Conservation (phyloP, 1,284 basidiomycete genomes). For the Kalmanozyma brasiliensis region DNA sequence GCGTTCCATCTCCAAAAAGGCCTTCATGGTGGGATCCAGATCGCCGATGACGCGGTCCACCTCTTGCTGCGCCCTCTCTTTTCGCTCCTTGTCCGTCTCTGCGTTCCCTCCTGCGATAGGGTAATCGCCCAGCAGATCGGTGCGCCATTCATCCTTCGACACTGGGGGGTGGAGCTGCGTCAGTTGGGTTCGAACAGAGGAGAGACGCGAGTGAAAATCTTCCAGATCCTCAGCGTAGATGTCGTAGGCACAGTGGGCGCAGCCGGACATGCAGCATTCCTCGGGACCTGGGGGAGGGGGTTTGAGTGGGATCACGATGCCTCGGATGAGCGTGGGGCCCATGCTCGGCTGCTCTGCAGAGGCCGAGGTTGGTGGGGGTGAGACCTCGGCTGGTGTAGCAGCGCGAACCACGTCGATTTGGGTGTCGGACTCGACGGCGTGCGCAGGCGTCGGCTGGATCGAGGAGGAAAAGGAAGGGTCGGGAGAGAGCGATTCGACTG, state of each 20-base stretch:
- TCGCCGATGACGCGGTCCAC: constrained; percentile 46
- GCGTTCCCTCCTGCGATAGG: constrained; percentile 20
- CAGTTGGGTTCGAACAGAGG: constrained; percentile 73
- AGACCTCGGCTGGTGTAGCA: constrained; percentile 20
- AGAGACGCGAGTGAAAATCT: constrained; percentile 75
- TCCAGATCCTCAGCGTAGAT: constrained; percentile 81
- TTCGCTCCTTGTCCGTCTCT: constrained; percentile 22
- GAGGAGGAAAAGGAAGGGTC: constrained; percentile 65
- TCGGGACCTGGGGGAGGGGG: constrained; percentile 66
- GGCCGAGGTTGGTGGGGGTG: neutral
- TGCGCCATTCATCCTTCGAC: constrained; percentile 75
- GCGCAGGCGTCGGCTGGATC: constrained; percentile 80
- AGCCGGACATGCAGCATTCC: constrained; percentile 90
- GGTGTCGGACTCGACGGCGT: constrained; percentile 82
- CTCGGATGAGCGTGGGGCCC: constrained; percentile 34
- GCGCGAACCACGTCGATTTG: constrained; percentile 67
- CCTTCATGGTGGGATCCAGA: constrained; percentile 62
- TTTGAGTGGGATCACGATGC: constrained; percentile 49
- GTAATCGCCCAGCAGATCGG: constrained; percentile 68
- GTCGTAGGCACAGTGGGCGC: constrained; percentile 87
- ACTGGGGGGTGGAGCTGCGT: constrained; percentile 71
- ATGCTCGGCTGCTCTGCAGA: constrained; percentile 9
- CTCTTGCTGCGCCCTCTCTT: constrained; percentile 44
- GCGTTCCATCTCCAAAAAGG: constrained; percentile 63
- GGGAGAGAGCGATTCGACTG: constrained; percentile 33